Conservation (phyloP, 352 stramenopile genomes). For the Thraustochytrium striatum region DNA sequence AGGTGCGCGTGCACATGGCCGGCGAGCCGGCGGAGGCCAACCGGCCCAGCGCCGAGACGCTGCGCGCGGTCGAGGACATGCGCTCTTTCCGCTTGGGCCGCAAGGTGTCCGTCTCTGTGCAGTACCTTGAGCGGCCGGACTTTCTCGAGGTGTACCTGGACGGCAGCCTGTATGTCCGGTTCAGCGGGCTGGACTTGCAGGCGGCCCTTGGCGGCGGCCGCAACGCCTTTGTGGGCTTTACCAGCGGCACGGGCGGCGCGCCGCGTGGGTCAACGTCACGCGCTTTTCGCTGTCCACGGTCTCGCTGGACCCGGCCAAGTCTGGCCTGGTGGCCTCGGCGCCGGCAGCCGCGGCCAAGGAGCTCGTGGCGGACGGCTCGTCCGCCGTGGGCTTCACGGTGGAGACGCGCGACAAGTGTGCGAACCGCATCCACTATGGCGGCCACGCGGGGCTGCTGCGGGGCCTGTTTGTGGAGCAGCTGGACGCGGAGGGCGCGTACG, state of each 20-base stretch:
- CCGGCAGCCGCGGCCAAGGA: neutral
- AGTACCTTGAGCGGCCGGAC: slow-evolving; percentile 19
- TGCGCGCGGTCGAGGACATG: slow-evolving; percentile 3
- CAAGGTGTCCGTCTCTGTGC: neutral
- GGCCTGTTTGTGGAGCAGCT: slow-evolving; percentile 1
- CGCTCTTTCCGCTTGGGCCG: neutral
- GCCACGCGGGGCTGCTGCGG: neutral
- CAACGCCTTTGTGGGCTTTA: slow-evolving; percentile 37
- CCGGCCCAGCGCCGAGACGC: neutral
- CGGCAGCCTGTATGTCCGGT: slow-evolving; percentile 4
- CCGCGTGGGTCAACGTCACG: slow-evolving; percentile 6
- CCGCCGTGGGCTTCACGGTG: neutral
- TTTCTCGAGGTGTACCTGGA: slow-evolving; percentile 37
- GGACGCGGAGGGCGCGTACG: slow-evolving; percentile 1
- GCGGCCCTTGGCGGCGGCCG: slow-evolving; percentile 11
- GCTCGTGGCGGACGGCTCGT: slow-evolving; percentile 11
- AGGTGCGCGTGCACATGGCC: slow-evolving; percentile 2
- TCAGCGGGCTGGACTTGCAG: neutral
- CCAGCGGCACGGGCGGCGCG: neutral
- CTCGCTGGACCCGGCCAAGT: neutral
- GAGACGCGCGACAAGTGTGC: slow-evolving; percentile 8
- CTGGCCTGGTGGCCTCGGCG: neutral
- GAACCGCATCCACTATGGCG: slow-evolving; percentile 12
- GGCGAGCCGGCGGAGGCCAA: neutral
- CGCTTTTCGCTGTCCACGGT: slow-evolving; percentile 4